Evolutionary conservation across 441 rosid species (phyloP).

Genomic region (Croton setiger): DNA sequence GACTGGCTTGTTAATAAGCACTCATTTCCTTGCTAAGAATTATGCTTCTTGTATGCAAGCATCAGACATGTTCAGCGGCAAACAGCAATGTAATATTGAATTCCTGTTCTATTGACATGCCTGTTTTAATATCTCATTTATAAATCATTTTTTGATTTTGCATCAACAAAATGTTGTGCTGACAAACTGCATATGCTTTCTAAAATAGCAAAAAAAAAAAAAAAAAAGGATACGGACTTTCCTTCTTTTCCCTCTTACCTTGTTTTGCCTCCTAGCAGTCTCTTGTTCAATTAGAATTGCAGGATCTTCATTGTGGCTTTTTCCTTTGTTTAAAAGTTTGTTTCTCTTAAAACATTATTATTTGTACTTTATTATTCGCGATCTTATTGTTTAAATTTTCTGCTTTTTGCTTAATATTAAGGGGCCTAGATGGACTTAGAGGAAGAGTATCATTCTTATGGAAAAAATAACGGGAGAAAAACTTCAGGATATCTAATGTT

Average conservation of each 20-base stretch:
- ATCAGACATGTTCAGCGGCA: constrained; percentile 4
- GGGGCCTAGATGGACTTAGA: background rate
- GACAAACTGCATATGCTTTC: background rate
- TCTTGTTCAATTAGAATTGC: too few species aligned
- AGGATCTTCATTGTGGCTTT: background rate
- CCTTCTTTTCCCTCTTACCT: background rate
- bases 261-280: too few species aligned
- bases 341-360: constrained; percentile 2
- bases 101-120: background rate
- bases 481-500: background rate
- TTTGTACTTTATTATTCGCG: background rate
- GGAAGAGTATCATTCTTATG: background rate
- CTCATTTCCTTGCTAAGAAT: background rate
- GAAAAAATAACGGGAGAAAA: background rate
- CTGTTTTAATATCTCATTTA: background rate
- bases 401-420: background rate
- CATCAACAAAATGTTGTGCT: background rate
- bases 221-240: background rate
- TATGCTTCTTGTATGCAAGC: background rate
- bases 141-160: background rate
- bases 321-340: background rate
- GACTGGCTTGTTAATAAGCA: background rate
- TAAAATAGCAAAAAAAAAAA: background rate
- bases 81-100: background rate
- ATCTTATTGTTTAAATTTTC: background rate